Evolutionary conservation across 352 stramenopile species (phyloP).

Genomic region (Phytophthora macrochlamydospora): DNA sequence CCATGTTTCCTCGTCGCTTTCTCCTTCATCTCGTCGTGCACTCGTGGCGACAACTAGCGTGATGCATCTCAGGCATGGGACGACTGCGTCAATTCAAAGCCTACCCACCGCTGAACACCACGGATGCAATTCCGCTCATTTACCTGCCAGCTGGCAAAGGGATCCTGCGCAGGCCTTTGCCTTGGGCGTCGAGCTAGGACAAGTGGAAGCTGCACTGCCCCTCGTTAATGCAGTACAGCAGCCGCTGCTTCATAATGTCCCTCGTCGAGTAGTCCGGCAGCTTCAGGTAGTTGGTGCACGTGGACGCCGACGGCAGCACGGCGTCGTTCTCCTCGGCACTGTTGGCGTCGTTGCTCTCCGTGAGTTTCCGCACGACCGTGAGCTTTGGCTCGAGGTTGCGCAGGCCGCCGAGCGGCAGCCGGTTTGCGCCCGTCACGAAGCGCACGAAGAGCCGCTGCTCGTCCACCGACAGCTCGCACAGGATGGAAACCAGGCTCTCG

Average conservation of each 20-base stretch:
- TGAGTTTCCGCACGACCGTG: slow-evolving; percentile 88
- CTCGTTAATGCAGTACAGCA: slow-evolving; percentile 88
- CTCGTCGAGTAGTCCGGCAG: slow-evolving; percentile 89
- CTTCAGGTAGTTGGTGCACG: slow-evolving; percentile 92
- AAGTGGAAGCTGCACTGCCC: slow-evolving; percentile 86
- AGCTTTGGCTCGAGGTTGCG: slow-evolving; percentile 83
- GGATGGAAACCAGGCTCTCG: slow-evolving; percentile 70
- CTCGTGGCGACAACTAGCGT: background rate
- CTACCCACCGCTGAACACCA: too few relatives aligned
- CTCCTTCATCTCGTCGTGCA: background rate
- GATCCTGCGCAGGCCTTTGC: background rate
- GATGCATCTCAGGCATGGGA: too few relatives aligned
- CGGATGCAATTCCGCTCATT: too few relatives aligned
- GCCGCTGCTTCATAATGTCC: slow-evolving; percentile 64
- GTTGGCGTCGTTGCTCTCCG: slow-evolving; percentile 19
- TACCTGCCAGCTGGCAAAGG: too few relatives aligned
- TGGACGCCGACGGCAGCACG: slow-evolving; percentile 85
- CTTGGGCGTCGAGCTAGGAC: slow-evolving; percentile 43
- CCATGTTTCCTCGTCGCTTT: background rate
- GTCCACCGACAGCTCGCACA: slow-evolving; percentile 67
- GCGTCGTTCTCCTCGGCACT: slow-evolving; percentile 43
- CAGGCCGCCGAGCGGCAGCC: slow-evolving; percentile 85
- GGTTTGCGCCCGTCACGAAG: slow-evolving; percentile 90
- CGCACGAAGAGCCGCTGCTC: slow-evolving; percentile 87
- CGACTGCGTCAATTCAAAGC: too few relatives aligned